These are phyloP conservation scores for Solidago caesia DNA, from an alignment of 129 eudicot genomes.

Conservation along the genomic window DNA sequence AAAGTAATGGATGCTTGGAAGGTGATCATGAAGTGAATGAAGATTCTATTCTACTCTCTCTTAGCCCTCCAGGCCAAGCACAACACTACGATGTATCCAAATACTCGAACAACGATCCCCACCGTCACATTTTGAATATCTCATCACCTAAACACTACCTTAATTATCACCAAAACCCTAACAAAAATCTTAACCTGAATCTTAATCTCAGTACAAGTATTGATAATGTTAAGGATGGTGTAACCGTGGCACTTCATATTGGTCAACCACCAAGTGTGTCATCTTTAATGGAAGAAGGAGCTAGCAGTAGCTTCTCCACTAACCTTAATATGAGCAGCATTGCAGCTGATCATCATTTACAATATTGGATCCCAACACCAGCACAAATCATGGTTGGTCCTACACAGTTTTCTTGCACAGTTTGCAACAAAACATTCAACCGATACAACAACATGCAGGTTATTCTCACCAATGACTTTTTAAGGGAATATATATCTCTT, in stretches of 20 bases:
- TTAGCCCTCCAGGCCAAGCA: constrained; percentile 76
- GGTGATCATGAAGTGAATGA: constrained; percentile 48
- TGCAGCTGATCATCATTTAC: constrained; percentile 28
- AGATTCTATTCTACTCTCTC: constrained; percentile 66
- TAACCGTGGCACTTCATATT: constrained; percentile 68
- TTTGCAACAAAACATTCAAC: constrained; percentile 73
- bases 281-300: constrained; percentile 12
- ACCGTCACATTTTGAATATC: background rate
- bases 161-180: constrained; percentile 39
- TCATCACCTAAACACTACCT: constrained; percentile 25
- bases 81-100: constrained; percentile 26
- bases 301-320: constrained; percentile 21
- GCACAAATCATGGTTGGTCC: constrained; percentile 91
- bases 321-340: constrained; percentile 10
- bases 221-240: constrained; percentile 32
- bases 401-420: constrained; percentile 84
- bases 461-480: background rate
- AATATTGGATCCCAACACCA: constrained; percentile 85
- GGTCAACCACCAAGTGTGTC: constrained; percentile 42
- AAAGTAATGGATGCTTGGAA: constrained; percentile 46
- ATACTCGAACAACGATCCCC: constrained; percentile 24
- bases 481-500: constrained; percentile 7
- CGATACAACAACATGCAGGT: constrained; percentile 94
- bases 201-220: constrained; percentile 18
- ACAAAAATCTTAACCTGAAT: constrained; percentile 27